phyloP scores from a whole-genome alignment of 139 green algal species.

The Nannochloris sp. region DNA sequence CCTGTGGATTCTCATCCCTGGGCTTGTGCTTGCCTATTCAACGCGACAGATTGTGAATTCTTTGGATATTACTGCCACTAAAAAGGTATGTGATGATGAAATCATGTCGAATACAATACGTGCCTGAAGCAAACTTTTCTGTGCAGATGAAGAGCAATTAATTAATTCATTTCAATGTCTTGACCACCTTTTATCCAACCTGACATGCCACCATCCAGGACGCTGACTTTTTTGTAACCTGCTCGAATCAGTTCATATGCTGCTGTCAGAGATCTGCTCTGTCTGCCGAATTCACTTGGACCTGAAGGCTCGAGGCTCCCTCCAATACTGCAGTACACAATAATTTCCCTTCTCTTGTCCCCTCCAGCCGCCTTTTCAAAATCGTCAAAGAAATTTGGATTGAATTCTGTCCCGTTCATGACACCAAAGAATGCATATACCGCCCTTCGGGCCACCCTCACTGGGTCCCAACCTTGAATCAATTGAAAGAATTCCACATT shows the following conservation, averaged over 20 bases:
- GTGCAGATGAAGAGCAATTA: background rate
- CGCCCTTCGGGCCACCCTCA: constrained; percentile 27
- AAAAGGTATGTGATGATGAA: constrained; percentile 6
- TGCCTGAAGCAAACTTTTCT: background rate
- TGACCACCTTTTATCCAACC: constrained; percentile 23
- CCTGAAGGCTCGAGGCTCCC: constrained; percentile 44
- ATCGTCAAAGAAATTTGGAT: constrained; percentile 43
- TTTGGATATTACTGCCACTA: background rate
- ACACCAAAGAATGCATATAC: constrained; percentile 65
- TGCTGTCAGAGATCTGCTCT: constrained; percentile 45
- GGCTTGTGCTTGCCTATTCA: background rate
- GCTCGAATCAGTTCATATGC: constrained; percentile 45
- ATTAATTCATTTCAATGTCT: constrained; percentile 8
- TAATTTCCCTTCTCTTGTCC: constrained; percentile 11
- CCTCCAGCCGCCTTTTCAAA: constrained; percentile 2
- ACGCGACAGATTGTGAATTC: background rate
- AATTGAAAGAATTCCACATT: constrained; percentile 46
- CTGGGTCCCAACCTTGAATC: constrained; percentile 38
- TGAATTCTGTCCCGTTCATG: constrained; percentile 56
- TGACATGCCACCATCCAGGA: constrained; percentile 36
- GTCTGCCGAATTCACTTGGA: constrained; percentile 27
- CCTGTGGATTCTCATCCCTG: constrained; percentile 62
- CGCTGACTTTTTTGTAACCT: constrained; percentile 35
- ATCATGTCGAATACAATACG: background rate
- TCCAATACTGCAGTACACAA: constrained; percentile 58